These are phyloP conservation scores for Forsythia suspensa DNA, from an alignment of 257 asterid genomes.

Conservation along the genomic window DNA sequence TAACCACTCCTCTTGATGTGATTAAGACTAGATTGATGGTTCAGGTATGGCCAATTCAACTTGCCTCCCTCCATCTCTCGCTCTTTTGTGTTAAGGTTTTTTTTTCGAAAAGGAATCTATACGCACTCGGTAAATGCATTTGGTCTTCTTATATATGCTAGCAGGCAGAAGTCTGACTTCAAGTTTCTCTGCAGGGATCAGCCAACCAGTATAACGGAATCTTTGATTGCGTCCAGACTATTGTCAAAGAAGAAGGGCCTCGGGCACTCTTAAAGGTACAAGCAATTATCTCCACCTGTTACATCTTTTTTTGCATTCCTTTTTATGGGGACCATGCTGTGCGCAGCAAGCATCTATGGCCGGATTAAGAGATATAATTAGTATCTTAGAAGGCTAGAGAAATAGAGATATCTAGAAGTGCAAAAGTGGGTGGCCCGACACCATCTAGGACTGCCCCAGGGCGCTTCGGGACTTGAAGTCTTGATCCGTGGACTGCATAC, in stretches of 20 bases:
- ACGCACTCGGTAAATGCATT: not conserved
- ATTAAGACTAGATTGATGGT: conserved; percentile 93
- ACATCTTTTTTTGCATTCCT: not conserved
- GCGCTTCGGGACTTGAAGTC: not conserved
- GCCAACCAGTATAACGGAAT: conserved; percentile 79
- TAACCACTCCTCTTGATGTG: conserved; percentile 98
- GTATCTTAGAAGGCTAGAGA: not conserved
- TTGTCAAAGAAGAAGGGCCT: conserved; percentile 84
- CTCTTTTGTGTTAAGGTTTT: not conserved
- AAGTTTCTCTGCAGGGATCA: conserved; percentile 66
- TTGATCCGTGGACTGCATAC: not conserved
- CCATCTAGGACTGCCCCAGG: not conserved
- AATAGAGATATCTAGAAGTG: not conserved
- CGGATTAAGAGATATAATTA: not conserved
- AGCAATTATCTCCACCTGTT: not conserved
- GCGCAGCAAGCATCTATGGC: not conserved
- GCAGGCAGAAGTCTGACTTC: conserved; percentile 15
- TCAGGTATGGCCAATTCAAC: conserved; percentile 58
- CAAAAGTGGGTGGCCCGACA: not conserved
- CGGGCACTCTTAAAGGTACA: conserved; percentile 77
- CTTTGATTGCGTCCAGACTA: conserved; percentile 75
- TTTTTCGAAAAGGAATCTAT: not conserved
- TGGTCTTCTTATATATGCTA: conserved; percentile 10
- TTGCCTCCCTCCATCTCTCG: not conserved
- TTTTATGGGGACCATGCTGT: not conserved